Evolutionary conservation across 345 rosid species (phyloP), one percentile per base, ranked within the genome.

Genomic region (Lepidium sativum): DNA sequence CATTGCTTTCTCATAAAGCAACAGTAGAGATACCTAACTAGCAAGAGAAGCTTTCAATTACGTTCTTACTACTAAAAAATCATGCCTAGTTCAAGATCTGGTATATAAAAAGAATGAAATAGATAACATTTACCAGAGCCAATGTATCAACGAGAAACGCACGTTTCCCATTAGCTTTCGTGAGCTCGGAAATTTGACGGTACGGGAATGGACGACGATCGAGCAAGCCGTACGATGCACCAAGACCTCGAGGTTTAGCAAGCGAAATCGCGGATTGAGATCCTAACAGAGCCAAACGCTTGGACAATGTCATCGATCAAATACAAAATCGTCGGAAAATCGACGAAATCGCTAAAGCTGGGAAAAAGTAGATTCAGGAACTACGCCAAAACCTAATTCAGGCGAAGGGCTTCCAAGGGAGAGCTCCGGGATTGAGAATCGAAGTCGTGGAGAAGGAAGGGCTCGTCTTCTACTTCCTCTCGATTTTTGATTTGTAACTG

Each of bases 111-210:
- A 53, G 23, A 57, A 23, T 61, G 17, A 52, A 29, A 59, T 9
- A 31, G 50, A 39, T 27, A 5, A 18, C 6, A 52, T 67, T 27
- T 81, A 88, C 97, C 84, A 95, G 76, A 64, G 88, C 95, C 79
- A 91, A 74, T n/a, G 99, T 95, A 59, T 91, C 94, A 12, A 95
- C 97, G 45, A 88, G 96, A 64, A 87, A 95, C 0, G 94, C 96
- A 16, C 94, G 91, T 14, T 83, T 95, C 9, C 82, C 89, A 17
- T 78, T 83, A 37, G 83, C 55, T 54, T 82, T 83, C 5, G 57
- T 84, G 49, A 87, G 90, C 69, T 90, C 83, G 6, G 92, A 90
- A 9, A 34, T 47, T 9, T 35, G 43, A 10, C 67, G 55, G 4
- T 62, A 34, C 2, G 67, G 21, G 2, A 62, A 62, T 6, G 23